Base-by-base conservation (phyloP, 371 early-diverging fungal genomes). In the Rhizomucor miehei region DNA sequence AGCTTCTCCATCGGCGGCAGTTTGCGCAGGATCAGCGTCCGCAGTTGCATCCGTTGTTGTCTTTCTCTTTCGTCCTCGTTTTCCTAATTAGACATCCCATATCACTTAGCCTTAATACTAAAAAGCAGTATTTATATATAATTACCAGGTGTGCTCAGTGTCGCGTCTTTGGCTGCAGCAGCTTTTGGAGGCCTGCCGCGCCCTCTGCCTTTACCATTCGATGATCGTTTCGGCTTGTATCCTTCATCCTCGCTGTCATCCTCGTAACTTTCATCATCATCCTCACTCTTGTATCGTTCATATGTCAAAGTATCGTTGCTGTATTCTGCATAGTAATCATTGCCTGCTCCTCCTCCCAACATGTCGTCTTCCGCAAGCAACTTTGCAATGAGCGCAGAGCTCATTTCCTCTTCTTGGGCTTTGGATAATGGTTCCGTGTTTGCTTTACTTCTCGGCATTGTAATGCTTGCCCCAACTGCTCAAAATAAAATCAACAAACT, bases 371-470 rank as follows among this genome's bases (percentile, higher is more conserved):
- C 85, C 8, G 89, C 88, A 24, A 90, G 63, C 54, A 90, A 66
- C 55, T 88, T 77, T 45, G 91, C 91, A 67, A 90, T 90, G 23
- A 86, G 65, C 8, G 89, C 91, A 21, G 86, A 85, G 60, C 89
- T 88, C 82, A 90, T 81, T 59, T 82, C 88, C 50, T 89, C 91
- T 59, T 90, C 91, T 62, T 90, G 82, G 46, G 85, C 84, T 45
- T 74, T 62, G 11, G 64, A 56, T 44, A 62, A 41, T 6, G 29
- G 29, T 29, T 29, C 29, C 29, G 8, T 8, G 29, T 3, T 29
- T 29, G 29, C 29, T 29, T 29, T 29, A 8, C 29, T 29, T 29
- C 8, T 29, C 29, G 29, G 29, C 29, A 29, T 29, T 29, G 29
- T 29, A 29, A 8, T 8, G 29, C 29, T 29, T 29, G 3, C n/a